phyloP scores from a whole-genome alignment of 2,329 filamentous ascomycete species.

The Aspergillus awamori region DNA sequence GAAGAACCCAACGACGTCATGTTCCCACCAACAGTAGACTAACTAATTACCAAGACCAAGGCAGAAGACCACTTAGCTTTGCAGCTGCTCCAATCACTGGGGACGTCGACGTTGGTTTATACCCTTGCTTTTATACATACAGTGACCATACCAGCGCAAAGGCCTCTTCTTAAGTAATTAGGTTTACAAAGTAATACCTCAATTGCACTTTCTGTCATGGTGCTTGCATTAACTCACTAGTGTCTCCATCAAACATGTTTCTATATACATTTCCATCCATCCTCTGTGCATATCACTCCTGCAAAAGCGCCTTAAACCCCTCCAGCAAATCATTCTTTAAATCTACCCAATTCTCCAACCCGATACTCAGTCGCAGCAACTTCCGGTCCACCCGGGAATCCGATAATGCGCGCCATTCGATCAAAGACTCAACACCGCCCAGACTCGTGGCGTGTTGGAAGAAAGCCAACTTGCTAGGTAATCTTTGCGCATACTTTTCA shows the following conservation, averaged over 20 bases:
- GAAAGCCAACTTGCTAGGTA: slow-evolving; percentile 76
- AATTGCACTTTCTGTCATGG: no score
- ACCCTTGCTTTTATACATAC: no score
- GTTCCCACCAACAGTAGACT: neutral
- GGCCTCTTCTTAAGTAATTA: no score
- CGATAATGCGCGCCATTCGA: slow-evolving; percentile 93
- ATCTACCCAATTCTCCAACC: slow-evolving; percentile 84
- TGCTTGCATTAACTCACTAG: no score
- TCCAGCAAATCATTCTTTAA: slow-evolving; percentile 72
- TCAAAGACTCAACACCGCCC: slow-evolving; percentile 89
- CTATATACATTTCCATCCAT: neutral
- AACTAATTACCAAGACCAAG: neutral
- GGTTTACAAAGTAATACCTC: no score
- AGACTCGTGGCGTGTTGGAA: slow-evolving; percentile 96
- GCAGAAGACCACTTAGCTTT: neutral
- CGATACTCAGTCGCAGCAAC: slow-evolving; percentile 79
- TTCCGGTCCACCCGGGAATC: slow-evolving; percentile 71
- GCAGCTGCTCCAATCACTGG: neutral
- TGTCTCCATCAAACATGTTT: no score
- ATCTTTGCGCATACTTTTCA: slow-evolving; percentile 60
- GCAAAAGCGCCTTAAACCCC: slow-evolving; percentile 55
- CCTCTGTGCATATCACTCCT: neutral
- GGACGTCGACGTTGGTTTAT: no score
- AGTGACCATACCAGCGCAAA: no score
- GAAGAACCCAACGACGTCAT: neutral